Conservation (phyloP, 768 basidiomycete genomes). For the Kwoniella sp. region DNA sequence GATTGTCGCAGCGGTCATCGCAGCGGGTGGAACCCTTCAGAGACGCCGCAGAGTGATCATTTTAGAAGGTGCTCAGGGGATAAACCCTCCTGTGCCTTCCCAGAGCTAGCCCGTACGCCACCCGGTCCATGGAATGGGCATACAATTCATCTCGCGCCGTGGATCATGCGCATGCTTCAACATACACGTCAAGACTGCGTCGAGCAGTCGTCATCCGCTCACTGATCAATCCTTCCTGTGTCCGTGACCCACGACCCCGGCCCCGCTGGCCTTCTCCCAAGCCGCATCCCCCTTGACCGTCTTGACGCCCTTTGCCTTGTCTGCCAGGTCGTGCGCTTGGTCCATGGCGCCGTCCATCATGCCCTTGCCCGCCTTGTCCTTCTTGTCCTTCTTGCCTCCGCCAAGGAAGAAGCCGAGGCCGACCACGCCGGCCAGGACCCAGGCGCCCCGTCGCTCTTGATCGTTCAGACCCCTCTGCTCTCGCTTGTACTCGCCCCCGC, state of each 20-base stretch:
- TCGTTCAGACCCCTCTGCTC: constrained; percentile 41
- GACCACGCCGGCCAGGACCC: constrained; percentile 55
- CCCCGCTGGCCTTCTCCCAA: constrained; percentile 44
- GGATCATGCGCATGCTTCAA: no score
- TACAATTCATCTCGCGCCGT: no score
- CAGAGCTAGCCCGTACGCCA: no score
- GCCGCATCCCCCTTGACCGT: constrained; percentile 27
- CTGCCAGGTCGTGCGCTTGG: constrained; percentile 1
- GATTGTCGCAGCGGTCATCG: not conserved
- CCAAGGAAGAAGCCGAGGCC: constrained; percentile 56
- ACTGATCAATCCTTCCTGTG: constrained; percentile 38
- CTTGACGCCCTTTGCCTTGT: constrained; percentile 8
- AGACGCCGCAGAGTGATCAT: no score
- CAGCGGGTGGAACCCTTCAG: no score
- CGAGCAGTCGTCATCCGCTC: no score
- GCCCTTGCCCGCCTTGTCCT: constrained; percentile 1
- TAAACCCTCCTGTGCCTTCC: no score
- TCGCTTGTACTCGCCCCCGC: constrained; percentile 26
- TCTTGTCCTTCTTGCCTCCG: constrained; percentile 23
- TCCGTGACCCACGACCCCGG: constrained; percentile 40
- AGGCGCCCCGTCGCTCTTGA: constrained; percentile 57
- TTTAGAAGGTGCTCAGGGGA: no score
- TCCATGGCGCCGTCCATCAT: not conserved
- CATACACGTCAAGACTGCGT: no score
- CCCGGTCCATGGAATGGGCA: no score